Conservation (phyloP, 2,329 filamentous ascomycete genomes). For the Fusarium foetens region DNA sequence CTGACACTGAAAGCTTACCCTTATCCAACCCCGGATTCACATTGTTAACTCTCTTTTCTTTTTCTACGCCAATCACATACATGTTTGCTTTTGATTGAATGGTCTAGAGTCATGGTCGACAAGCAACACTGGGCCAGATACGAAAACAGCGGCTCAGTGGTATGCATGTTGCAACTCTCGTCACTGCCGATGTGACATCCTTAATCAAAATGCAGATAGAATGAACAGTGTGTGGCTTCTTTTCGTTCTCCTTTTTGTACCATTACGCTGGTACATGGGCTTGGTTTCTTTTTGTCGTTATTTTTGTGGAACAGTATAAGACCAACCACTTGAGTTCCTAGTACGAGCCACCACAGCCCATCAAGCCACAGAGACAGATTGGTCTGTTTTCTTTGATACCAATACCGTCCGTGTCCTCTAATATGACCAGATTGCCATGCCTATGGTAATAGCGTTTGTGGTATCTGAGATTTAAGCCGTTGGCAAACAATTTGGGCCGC, state of each 20-base stretch:
- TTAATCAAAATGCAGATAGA: slow-evolving; percentile 3
- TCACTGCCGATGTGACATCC: slow-evolving; percentile 13
- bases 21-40: slow-evolving; percentile 20
- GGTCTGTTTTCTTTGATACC: neutral
- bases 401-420: neutral
- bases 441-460: neutral
- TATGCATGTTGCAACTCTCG: slow-evolving; percentile 24
- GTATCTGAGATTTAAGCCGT: slow-evolving; percentile 11
- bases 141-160: neutral
- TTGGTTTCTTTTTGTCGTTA: neutral
- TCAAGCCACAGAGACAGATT: neutral
- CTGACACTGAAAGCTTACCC: neutral
- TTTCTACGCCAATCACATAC: slow-evolving; percentile 6
- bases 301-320: neutral
- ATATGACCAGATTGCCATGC: neutral
- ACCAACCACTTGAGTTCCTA: neutral
- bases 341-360: neutral
- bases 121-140: slow-evolving; percentile 1
- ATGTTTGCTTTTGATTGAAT: slow-evolving; percentile 15
- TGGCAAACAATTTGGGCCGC: neutral
- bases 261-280: neutral
- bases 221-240: slow-evolving; percentile 6
- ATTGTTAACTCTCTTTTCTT: slow-evolving; percentile 16
- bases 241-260: neutral
- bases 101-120: neutral